Evolutionary conservation across 2,329 filamentous ascomycete species (phyloP), one percentile per base, ranked within the genome.

Genomic region (Boeremia exigua): DNA sequence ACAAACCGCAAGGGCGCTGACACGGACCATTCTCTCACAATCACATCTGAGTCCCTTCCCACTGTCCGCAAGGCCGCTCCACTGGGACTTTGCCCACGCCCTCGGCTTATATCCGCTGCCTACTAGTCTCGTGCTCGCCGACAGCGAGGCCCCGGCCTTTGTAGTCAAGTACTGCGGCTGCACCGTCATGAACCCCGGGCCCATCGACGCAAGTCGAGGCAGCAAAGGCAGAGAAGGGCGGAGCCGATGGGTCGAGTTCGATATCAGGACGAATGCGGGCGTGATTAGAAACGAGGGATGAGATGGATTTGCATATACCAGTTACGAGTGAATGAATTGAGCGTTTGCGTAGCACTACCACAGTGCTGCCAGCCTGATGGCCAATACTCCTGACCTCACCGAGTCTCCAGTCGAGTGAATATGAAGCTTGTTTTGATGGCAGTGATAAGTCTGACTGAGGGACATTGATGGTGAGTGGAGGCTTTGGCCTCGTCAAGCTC

Each of bases 141-240:
- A 99, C 76, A 81, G 89, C 0, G 91, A 93, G 37, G 88, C 89
- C 9, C 88, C 90, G 12, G 84, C 92, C 0, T 99, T 96, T 69
- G 89, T 89, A 49, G 81, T 97, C 61, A 96, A 91, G 12, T 98
- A 98, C 70, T 94, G 96, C 75, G 94, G 93, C 0, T 98, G 95
- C 70, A 91, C 95, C 78, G 93, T 97, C 30, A 88, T 99, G 84
- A 99, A 99, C 73, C 93, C 95, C 0, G 92, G 92, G 6, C 82
- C 84, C 44, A 76, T 99, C 45, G 82, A 96, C 30, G 76, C 73
- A 54, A 72, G 69, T 46, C 73, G 72, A 23, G 87, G 91, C 0
- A 80, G 85, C 0, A 88, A 88, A 0, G 82, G 87, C 48, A 84
- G 86, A 60, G 86, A 87, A 4, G 85, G 88, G 6, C 71, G 72